phyloP scores from a whole-genome alignment of 345 rosid species.

The Arabis alpina region DNA sequence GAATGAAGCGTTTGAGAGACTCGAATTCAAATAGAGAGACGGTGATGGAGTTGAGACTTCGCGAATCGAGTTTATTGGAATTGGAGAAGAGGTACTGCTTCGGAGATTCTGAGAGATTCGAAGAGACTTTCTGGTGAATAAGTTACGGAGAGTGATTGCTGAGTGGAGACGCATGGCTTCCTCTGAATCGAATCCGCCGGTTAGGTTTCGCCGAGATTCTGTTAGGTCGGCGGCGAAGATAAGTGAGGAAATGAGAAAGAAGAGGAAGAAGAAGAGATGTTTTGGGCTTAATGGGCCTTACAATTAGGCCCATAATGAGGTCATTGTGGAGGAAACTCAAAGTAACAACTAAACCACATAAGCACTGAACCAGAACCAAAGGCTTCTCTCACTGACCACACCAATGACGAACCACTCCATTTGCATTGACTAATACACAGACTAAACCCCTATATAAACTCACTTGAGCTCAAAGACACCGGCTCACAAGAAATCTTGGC shows the following conservation, averaged over 20 bases:
- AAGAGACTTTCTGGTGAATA: conserved; percentile 38
- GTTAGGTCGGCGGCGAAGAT: conserved; percentile 32
- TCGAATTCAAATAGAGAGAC: neutral
- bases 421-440: neutral
- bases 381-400: conserved; percentile 28
- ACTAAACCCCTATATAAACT: conserved; percentile 17
- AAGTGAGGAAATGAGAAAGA: neutral
- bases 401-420: conserved; percentile 49
- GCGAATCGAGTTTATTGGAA: conserved; percentile 12
- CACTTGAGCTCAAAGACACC: conserved; percentile 8
- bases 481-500: neutral
- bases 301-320: neutral
- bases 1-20: too few species aligned
- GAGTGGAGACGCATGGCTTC: conserved; percentile 48
- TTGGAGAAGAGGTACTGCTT: conserved; percentile 24
- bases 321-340: neutral
- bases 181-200: neutral
- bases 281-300: conserved; percentile 16
- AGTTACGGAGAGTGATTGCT: conserved; percentile 46
- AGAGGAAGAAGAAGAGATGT: neutral
- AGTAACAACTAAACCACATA: conserved; percentile 49
- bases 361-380: conserved; percentile 19
- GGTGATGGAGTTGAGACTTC: conserved; percentile 32
- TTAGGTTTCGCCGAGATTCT: conserved; percentile 27
- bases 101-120: conserved; percentile 34